These are phyloP conservation scores for Bondarzewia mesenterica DNA, from an alignment of 1,284 basidiomycete species.

Conservation along the genomic window DNA sequence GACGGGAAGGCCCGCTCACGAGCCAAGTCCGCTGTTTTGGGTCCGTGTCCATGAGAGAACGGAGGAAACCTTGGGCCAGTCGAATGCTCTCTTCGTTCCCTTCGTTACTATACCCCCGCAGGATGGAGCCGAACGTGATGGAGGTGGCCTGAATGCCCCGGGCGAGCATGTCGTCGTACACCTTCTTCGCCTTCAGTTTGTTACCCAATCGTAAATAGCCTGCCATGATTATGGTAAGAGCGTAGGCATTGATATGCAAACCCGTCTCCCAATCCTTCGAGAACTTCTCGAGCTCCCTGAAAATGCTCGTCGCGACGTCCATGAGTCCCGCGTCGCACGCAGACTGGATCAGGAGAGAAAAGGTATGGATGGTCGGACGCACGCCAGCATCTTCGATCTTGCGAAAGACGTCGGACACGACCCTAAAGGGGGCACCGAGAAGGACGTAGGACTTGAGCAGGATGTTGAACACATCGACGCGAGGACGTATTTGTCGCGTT, in stretches of 20 bases:
- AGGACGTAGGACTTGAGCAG: constrained; percentile 83
- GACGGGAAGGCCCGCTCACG: constrained; percentile 27
- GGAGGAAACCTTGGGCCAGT: constrained; percentile 58
- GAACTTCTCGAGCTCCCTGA: constrained; percentile 55
- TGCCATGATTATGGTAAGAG: constrained; percentile 81
- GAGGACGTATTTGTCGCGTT: constrained; percentile 29
- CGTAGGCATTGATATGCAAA: constrained; percentile 45
- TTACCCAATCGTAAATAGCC: constrained; percentile 64
- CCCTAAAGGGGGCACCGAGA: constrained; percentile 67
- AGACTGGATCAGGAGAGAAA: constrained; percentile 75
- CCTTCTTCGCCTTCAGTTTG: constrained; percentile 48
- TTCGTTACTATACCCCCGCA: constrained; percentile 52
- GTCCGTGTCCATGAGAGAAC: constrained; percentile 33
- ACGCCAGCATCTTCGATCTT: constrained; percentile 42
- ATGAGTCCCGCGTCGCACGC: constrained; percentile 74
- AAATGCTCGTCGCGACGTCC: constrained; percentile 60
- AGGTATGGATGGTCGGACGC: constrained; percentile 60
- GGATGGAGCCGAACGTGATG: constrained; percentile 66
- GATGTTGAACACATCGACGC: constrained; percentile 64
- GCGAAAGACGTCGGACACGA: constrained; percentile 62
- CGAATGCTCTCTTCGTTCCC: constrained; percentile 38
- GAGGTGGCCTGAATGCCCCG: constrained; percentile 65
- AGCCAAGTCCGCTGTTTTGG: constrained; percentile 31
- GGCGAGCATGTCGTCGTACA: constrained; percentile 70
- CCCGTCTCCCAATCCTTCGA: constrained; percentile 28